Conservation (phyloP, 2,329 filamentous ascomycete species). For the Penicillium sp. region DNA sequence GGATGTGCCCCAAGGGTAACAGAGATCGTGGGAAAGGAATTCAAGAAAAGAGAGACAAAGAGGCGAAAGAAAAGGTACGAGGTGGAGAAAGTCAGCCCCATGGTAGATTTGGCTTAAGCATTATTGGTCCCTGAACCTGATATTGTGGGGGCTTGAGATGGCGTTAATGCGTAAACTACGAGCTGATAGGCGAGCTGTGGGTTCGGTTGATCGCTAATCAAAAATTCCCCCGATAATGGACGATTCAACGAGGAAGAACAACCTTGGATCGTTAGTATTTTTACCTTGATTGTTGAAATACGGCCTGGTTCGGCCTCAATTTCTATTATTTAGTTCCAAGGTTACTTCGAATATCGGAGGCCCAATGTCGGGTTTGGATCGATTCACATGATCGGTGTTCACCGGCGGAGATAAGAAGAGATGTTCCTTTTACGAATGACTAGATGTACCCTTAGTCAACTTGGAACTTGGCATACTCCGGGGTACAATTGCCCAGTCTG, state of each 20-base stretch:
- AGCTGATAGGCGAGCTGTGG: background rate
- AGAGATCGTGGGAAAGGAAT: background rate
- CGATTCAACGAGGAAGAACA: background rate
- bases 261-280: background rate
- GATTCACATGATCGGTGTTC: background rate
- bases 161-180: background rate
- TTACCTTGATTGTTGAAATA: background rate
- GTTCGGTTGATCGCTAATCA: constrained; percentile 3
- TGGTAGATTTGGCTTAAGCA: constrained; percentile 3
- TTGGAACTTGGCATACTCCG: background rate
- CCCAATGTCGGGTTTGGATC: background rate
- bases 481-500: background rate
- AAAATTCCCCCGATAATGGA: constrained; percentile 2
- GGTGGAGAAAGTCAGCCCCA: constrained; percentile 13
- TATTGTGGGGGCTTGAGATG: background rate
- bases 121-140: constrained; percentile 6
- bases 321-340: background rate
- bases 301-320: background rate
- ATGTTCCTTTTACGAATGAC: background rate
- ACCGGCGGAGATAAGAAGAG: background rate
- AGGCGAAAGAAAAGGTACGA: constrained; percentile 16
- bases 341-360: background rate
- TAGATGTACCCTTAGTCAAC: background rate
- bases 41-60: background rate
- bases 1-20: background rate